These are phyloP conservation scores for Arachnopeziza araneosa DNA, from an alignment of 2,329 filamentous ascomycete genomes.

Conservation along the genomic window DNA sequence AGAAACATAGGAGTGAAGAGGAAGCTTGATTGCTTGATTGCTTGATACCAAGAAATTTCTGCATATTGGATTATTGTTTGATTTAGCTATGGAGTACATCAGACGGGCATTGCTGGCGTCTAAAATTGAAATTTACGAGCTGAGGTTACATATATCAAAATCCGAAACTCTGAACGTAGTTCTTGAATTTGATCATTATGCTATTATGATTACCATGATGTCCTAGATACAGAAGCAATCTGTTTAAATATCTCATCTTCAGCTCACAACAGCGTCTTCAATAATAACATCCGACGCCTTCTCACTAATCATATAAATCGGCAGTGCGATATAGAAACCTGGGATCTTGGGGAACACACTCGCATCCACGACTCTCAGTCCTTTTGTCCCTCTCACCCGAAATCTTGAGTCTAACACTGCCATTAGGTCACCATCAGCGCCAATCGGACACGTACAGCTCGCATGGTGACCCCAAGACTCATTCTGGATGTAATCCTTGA, in stretches of 20 bases:
- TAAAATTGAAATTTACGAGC: not conserved
- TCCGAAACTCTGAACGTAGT: too few relatives aligned
- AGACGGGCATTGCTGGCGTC: not conserved
- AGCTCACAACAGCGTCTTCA: not conserved
- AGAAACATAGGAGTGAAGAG: not conserved
- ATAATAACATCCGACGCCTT: constrained; percentile 41
- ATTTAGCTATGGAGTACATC: not conserved
- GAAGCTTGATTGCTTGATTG: not conserved
- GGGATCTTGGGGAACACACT: constrained; percentile 48
- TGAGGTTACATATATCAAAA: not conserved
- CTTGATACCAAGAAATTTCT: not conserved
- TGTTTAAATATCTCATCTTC: not conserved
- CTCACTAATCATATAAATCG: constrained; percentile 52
- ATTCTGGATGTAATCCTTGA: constrained; percentile 43
- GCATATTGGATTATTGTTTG: not conserved
- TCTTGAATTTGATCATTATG: not conserved
- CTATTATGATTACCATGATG: not conserved
- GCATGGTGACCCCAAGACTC: constrained; percentile 54
- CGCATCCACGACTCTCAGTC: constrained; percentile 57
- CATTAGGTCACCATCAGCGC: constrained; percentile 44
- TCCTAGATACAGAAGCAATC: not conserved
- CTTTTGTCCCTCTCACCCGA: constrained; percentile 48
- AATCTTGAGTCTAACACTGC: constrained; percentile 53
- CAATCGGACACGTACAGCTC: constrained; percentile 50
- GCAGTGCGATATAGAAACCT: constrained; percentile 46